Base-by-base conservation (phyloP, 176 grass and related monocot species). In the Ensete glaucum region DNA sequence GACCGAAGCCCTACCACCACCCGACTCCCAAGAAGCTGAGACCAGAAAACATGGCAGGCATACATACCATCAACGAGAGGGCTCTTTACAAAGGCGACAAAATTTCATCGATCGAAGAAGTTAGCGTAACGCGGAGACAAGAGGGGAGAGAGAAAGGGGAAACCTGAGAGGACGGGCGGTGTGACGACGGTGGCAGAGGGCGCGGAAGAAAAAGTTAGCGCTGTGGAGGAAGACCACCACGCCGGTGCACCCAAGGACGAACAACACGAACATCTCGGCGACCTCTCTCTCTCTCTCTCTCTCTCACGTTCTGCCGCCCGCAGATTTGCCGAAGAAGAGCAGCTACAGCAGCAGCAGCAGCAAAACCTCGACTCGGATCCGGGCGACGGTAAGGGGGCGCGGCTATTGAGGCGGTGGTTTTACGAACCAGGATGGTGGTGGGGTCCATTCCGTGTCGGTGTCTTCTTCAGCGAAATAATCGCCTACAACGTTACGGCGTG, bases 191-290 rank as follows among this genome's bases (percentile, higher is more conserved):
- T 19, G 43, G 16, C 17, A 70, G 8, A 70, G 48, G 48, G 67
- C 67, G 67, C 34, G 67, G 16, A 70, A 51, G 67, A 70, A 70
- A 19, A 70, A 70, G 48, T 52, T 70, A 16, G 67, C 67, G 16
- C 67, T 15, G 67, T 70, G 67, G 48, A 70, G 67, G 67, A 70
- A 70, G 67, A 70, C 13, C 27, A 70, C 67, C 15, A 70, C 29
- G 48, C 67, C 67, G 17, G 67, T 70, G 67, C 67, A 70, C 15
- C 67, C 67, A 17, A 70, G 12, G 43, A 70, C 1, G 67, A 70
- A 50, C 16, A 70, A 43, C 67, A 52, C 67, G 17, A 70, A 51
- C 67, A 70, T 70, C 67, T 25, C 63, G 34, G 11, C 59, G 2
- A 1, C 9, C 63, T 51, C 19, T 70, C 7, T 19, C 8, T 70